A percentile compares a stretch with the other conserved stretches of the same genome.
Evolutionary conservation across 345 rosid species (phyloP).

Genomic region (Bretschneidera sinensis): DNA sequence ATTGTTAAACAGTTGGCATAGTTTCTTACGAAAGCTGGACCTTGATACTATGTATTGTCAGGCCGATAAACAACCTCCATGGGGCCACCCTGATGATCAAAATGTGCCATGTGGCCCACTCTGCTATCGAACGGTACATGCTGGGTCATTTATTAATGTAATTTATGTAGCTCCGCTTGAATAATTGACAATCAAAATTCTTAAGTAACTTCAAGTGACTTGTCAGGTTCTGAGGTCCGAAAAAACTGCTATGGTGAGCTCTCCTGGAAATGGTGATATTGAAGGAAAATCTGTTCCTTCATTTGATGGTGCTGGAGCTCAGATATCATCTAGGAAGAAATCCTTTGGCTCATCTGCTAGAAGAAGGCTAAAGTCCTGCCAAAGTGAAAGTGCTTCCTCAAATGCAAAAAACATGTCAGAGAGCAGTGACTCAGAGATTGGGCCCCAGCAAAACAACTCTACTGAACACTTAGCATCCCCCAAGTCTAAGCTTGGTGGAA

Average conservation of each 20-base stretch:
- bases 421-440: conserved; percentile 87
- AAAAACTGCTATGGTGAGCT: conserved; percentile 26
- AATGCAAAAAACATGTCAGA: conserved; percentile 67
- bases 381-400: conserved; percentile 93
- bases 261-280: conserved; percentile 33
- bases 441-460: conserved; percentile 48
- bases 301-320: conserved; percentile 46
- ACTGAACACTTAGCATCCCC: conserved; percentile 44
- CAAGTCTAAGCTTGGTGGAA: conserved; percentile 56
- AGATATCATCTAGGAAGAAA: conserved; percentile 46
- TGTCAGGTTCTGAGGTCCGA: conserved; percentile 60
- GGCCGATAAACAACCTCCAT: conserved; percentile 81
- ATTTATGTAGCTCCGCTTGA: conserved; percentile 12
- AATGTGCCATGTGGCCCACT: conserved; percentile 71
- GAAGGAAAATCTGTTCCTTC: conserved; percentile 50
- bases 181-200: neutral
- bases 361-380: conserved; percentile 55
- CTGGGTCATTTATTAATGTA: conserved; percentile 1
- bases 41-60: conserved; percentile 19
- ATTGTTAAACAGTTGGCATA: conserved; percentile 18
- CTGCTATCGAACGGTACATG: conserved; percentile 67
- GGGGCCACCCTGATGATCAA: conserved; percentile 59
- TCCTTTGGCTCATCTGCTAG: conserved; percentile 41
- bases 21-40: neutral
- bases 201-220: neutral